Base-by-base conservation (phyloP, 2,329 filamentous ascomycete genomes). In the Tolypocladium capitatum region DNA sequence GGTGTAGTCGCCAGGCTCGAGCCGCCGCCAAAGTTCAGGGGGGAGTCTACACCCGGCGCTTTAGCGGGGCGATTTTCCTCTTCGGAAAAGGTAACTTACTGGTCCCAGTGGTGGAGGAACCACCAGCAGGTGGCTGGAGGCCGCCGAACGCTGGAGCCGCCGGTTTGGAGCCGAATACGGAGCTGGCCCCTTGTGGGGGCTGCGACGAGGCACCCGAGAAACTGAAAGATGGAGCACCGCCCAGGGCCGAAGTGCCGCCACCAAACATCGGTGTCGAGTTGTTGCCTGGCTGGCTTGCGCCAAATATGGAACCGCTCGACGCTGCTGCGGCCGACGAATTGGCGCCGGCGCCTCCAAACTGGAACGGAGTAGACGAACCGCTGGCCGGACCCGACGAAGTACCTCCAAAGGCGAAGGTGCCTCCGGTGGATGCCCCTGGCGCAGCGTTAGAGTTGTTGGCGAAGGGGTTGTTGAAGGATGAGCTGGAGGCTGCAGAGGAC, bases 1-100 rank as follows among this genome's bases (percentile, higher is more conserved):
- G 76, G 76, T 53, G 76, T 80, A 34, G 75, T 79, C 46, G 75
- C 76, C 63, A 80, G 65, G 62, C 76, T 80, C 51, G 76, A 80
- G 55, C 75, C 75, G 56, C 74, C 75, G 54, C 74, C 75, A 60
- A 79, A 69, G 58, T 70, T 73, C 55, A 75, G 72, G 52, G 74
- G 73, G 61, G 73, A 73, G 67, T 76, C 73, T 75, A 67, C 54
- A 61, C 55, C 62, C 66, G 66, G 60, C 67, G 65, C 67, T 69
- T 70, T 70, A 70, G 66, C 61, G 66, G 66, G 57, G 62, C 62
- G 55, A 68, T 68, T 62, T 67, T 68, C 64, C 65, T 62, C 50
- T 57, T 48, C 56, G 62, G 59, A 62, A 66, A 64, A 59, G 61
- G 58, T 60, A 63, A 68, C 67, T 68, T 69, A 69, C 67, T 70